Evolutionary conservation across 192 early-diverging fungal species (phyloP).

Genomic region (Coemansia sp.): DNA sequence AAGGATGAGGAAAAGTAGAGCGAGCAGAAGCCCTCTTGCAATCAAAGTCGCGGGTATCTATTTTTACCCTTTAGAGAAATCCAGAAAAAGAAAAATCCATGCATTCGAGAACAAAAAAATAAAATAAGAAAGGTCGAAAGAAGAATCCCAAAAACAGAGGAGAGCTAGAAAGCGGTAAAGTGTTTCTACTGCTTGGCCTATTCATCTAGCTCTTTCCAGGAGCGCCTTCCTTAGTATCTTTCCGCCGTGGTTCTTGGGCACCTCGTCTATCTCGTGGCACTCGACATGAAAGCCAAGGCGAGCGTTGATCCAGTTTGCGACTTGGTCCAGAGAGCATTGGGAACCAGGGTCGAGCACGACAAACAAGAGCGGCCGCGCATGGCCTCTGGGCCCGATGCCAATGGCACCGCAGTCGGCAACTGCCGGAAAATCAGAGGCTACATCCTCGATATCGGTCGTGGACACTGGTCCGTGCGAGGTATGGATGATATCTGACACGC

Average conservation of each 20-base stretch:
- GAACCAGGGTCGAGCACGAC: conserved; percentile 9
- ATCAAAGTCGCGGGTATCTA: neutral
- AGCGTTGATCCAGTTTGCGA: conserved; percentile 13
- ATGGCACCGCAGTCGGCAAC: conserved; percentile 67
- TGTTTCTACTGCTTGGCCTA: neutral
- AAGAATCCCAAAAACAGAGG: neutral
- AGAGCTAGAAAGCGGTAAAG: too few relatives aligned
- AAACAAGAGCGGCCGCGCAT: conserved; percentile 11
- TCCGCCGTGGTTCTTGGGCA: conserved; percentile 28
- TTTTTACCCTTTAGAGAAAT: neutral
- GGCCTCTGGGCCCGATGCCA: conserved; percentile 29
- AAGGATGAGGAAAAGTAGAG: neutral
- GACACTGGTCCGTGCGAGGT: conserved; percentile 67
- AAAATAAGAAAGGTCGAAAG: neutral
- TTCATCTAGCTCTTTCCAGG: neutral
- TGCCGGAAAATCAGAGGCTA: conserved; percentile 59
- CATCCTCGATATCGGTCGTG: conserved; percentile 76
- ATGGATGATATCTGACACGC: conserved; percentile 83
- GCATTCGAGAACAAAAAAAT: neutral
- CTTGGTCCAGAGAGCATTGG: neutral
- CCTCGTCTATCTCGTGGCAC: conserved; percentile 9
- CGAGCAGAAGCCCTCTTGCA: neutral
- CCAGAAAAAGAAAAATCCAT: too few relatives aligned
- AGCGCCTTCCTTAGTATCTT: conserved; percentile 15
- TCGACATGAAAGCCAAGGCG: conserved; percentile 6